phyloP scores from a whole-genome alignment of 2,329 filamentous ascomycete genomes.

The Diaporthe aspalathi region DNA sequence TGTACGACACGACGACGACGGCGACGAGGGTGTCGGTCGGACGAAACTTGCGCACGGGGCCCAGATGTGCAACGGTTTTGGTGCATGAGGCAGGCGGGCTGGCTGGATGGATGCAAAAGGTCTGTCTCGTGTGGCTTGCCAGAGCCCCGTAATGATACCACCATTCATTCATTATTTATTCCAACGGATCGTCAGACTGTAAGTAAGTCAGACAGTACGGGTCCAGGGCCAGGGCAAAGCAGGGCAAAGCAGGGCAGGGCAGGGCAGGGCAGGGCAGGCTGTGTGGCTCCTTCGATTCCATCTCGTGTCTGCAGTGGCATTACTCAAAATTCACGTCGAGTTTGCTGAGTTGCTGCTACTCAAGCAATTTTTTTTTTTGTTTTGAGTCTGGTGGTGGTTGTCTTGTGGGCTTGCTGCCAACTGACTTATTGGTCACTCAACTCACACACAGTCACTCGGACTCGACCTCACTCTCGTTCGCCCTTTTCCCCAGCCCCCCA shows the following conservation, averaged over 20 bases:
- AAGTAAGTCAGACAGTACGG: background rate
- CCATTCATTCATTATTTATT: background rate
- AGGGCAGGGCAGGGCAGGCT: background rate
- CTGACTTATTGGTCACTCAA: background rate
- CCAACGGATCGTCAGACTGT: background rate
- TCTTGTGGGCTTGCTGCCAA: background rate
- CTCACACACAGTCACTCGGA: background rate
- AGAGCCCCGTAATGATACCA: background rate
- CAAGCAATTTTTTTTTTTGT: background rate
- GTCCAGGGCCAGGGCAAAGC: background rate
- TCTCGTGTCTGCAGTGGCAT: conserved; percentile 23
- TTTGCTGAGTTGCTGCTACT: too few species aligned
- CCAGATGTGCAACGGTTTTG: conserved; percentile 10
- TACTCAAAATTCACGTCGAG: background rate
- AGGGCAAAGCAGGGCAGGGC: too few species aligned
- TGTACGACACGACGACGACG: too few species aligned
- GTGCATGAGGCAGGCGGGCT: background rate
- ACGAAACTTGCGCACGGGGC: background rate
- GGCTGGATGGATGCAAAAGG: too few species aligned
- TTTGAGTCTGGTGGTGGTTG: background rate
- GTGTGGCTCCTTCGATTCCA: background rate
- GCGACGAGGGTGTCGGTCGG: background rate
- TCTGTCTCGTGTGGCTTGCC: conserved; percentile 6
- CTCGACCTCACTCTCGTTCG: background rate
- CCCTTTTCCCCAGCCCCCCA: conserved; percentile 2